Evolutionary conservation across 2,329 filamentous ascomycete species (phyloP).

Genomic region (Penicillium sp.): DNA sequence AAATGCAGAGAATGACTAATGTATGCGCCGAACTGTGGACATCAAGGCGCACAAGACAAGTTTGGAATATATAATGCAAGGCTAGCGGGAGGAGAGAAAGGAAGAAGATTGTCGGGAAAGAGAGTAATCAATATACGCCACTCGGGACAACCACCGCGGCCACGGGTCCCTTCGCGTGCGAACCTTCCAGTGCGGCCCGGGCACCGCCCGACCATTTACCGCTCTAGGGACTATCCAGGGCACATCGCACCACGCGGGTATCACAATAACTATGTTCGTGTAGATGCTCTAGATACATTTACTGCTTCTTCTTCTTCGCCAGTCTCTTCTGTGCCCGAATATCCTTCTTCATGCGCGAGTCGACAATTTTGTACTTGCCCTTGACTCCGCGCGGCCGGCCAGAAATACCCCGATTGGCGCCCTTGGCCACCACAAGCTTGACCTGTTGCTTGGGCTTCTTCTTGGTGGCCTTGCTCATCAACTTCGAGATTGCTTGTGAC

Average conservation of each 20-base stretch:
- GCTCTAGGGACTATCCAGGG: too few relatives aligned
- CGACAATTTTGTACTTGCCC: conserved; percentile 96
- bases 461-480: conserved; percentile 77
- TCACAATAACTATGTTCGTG: conserved; percentile 12
- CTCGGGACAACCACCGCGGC: conserved; percentile 20
- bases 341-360: conserved; percentile 95
- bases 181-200: too few relatives aligned
- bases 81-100: conserved; percentile 9
- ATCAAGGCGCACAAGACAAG: conserved; percentile 7
- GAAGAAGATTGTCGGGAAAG: conserved; percentile 13
- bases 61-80: conserved; percentile 3
- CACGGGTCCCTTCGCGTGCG: conserved; percentile 4
- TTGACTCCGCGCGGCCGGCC: conserved; percentile 88
- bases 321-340: conserved; percentile 78
- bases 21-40: conserved; percentile 13
- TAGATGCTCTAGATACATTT: conserved; percentile 19
- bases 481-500: conserved; percentile 73
- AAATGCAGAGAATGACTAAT: conserved; percentile 9
- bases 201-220: too few relatives aligned
- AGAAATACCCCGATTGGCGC: conserved; percentile 77
- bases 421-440: conserved; percentile 84
- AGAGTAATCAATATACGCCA: conserved; percentile 22
- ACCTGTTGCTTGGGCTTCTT: conserved; percentile 82
- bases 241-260: conserved; percentile 9
- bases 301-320: conserved; percentile 66